Evolutionary conservation across 2,329 filamentous ascomycete species (phyloP), one percentile per base, ranked within the genome.

Genomic region (Catunica adiposa): DNA sequence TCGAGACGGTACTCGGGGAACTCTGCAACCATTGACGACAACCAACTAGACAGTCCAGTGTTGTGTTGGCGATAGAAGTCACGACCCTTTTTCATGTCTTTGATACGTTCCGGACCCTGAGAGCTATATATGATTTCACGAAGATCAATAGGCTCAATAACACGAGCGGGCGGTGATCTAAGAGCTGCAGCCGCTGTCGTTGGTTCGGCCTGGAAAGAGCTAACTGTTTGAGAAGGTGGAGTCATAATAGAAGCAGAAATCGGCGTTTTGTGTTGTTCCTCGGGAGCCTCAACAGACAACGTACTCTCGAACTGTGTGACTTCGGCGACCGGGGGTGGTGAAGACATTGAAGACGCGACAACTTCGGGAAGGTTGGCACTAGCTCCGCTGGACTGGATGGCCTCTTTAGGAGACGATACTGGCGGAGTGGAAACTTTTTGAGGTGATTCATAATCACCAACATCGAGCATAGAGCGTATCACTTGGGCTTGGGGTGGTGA

Each of bases 1-100:
- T 65, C 68, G 31, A 70, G 67, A 29, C 68, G 65, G 58, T 78
- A 71, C 59, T 80, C 77, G 0, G 74, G 69, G 55, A 74, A 66
- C 59, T 72, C 67, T 11, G 53, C 23, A 11, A 51, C 40, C 56
- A 58, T 58, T 25, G 46, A 37, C 7, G 53, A 48, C 3, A 58
- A 11, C 56, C 56, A 58, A 17, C 37, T n/a, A n/a, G 53, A 51
- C 26, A 58, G 23, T 7, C 56, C 56, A 46, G 34, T 47, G 1
- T 55, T 46, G 42, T 7, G 20, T 8, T 34, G 40, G 20, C 17
- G 15, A 40, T 58, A 58, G 31, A 54, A 58, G 17, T 53, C 38
- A 31, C 56, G 17, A 29, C 34, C 40, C 54, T 58, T 51, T 3
- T 46, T 34, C 57, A 56, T 58, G 50, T 58, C 22, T 22, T 34